Percentiles rank a stretch among this genome's conserved stretches.
Conservation (phyloP, 2,329 filamentous ascomycete species). For the Aspergillus sp. region DNA sequence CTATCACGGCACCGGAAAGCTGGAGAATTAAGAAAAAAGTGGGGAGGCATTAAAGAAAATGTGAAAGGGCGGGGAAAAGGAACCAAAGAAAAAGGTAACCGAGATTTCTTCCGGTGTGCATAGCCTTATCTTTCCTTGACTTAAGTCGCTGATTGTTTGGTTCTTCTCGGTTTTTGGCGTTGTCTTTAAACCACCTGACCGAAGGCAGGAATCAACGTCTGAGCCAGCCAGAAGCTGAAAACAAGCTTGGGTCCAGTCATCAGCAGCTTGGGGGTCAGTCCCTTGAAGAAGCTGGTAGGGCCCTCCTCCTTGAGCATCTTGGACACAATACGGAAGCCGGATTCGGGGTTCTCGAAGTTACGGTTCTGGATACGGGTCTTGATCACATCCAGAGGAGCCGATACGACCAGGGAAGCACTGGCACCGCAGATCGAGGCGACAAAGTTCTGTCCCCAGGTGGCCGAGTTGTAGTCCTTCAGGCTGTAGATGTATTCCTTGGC, state of each 20-base stretch:
- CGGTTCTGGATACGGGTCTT: constrained; percentile 98
- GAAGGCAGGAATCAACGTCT: constrained; percentile 95
- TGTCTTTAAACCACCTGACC: constrained; percentile 60
- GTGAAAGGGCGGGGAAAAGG: constrained; percentile 2
- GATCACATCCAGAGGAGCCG: constrained; percentile 94
- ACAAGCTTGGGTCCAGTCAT: constrained; percentile 99
- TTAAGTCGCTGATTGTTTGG: background rate
- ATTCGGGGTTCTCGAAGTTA: constrained; percentile 97
- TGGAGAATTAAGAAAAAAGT: constrained; percentile 4
- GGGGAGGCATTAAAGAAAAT: constrained; percentile 11
- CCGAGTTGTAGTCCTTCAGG: constrained; percentile 91
- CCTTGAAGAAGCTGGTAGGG: constrained; percentile 90
- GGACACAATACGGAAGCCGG: constrained; percentile 83
- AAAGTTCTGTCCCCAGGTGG: constrained; percentile 94
- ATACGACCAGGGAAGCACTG: constrained; percentile 90
- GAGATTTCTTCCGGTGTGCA: background rate
- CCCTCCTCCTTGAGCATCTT: constrained; percentile 96
- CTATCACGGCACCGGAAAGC: constrained; percentile 17
- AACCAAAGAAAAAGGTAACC: constrained; percentile 2
- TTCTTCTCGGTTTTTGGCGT: background rate
- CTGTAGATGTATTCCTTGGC: constrained; percentile 95
- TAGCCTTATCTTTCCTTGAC: constrained; percentile 8
- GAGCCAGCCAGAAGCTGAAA: constrained; percentile 99
- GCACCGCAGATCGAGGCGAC: constrained; percentile 93
- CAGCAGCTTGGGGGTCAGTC: constrained; percentile 90